Evolutionary conservation across 768 basidiomycete species (phyloP), one percentile per base, ranked within the genome.

Genomic region (Boletus tylopilopsis): DNA sequence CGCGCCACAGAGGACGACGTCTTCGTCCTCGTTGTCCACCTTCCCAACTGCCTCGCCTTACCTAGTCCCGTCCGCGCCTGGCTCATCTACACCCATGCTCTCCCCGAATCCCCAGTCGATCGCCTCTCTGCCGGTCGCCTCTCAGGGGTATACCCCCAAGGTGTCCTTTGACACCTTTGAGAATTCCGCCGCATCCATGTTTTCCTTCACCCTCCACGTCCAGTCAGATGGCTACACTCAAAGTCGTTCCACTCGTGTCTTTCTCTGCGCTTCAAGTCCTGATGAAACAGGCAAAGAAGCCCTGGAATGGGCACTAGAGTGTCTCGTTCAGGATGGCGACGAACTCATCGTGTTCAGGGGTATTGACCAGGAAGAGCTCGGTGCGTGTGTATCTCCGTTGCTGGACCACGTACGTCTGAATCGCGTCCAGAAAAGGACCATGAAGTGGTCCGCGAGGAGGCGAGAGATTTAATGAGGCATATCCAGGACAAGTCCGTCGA

Each of bases 281-380:
- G 94, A 96, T 59, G 94, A 95, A 70, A 90, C 87, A 51, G 94
- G 94, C 0, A 70, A 76, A 6, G 83, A 93, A 59, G 94, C 95
- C 0, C 72, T 98, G 8, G 91, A 96, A 49, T 99, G 95, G 95
- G 76, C 82, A n/a, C 76, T 97, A 24, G 88, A 91, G 58, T 77
- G 79, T 29, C 76, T 99, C 11, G 82, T 86, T 8, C 86, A 90
- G 66, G 87, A 90, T 48, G 90, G 90, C 2, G 95, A 98, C 64
- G 95, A 98, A 69, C 71, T 98, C 19, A 84, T 99, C 49, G 87
- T 97, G 9, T 89, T 90, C 49, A 75, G 95, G 32, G 95, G 95
- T 1, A 80, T 95, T 13, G 93, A 95, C 54, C 80, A 88, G 53
- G 94, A 93, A 30, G 88, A 86, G 29, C 70, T 91, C 23, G 86